phyloP scores from a whole-genome alignment of 352 stramenopile species.

The Pythium plurisporium region DNA sequence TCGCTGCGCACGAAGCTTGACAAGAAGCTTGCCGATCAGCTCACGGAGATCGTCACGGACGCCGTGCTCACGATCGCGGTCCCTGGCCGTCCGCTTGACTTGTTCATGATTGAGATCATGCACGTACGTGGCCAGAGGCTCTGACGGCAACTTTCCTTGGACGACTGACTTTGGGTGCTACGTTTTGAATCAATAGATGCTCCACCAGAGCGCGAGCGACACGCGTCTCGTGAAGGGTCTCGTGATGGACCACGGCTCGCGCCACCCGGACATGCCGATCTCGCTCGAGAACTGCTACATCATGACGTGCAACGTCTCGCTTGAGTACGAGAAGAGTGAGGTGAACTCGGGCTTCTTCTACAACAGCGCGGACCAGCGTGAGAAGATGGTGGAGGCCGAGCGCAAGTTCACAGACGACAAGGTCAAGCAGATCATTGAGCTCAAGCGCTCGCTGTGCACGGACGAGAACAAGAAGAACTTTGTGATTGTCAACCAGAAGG shows the following conservation, averaged over 20 bases:
- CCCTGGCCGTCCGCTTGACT: constrained; percentile 87
- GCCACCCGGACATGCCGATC: constrained; percentile 99
- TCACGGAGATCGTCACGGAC: constrained; percentile 97
- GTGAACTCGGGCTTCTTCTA: constrained; percentile 99
- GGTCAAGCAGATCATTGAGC: constrained; percentile 96
- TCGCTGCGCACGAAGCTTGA: constrained; percentile 98
- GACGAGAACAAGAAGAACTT: constrained; percentile 96
- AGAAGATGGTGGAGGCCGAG: constrained; percentile 96
- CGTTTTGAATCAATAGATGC: constrained; percentile 87
- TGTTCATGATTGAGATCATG: constrained; percentile 99
- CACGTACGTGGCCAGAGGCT: too few species aligned
- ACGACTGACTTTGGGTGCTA: too few species aligned
- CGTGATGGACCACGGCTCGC: constrained; percentile 98
- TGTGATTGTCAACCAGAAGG: constrained; percentile 99
- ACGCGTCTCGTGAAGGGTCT: constrained; percentile 93
- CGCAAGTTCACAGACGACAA: constrained; percentile 96
- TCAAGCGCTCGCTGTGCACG: constrained; percentile 97
- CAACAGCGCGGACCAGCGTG: constrained; percentile 96
- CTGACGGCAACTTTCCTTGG: too few species aligned
- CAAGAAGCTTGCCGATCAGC: constrained; percentile 89
- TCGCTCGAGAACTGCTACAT: constrained; percentile 96
- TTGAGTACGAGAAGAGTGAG: constrained; percentile 99
- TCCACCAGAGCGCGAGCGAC: constrained; percentile 94
- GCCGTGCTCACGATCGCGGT: constrained; percentile 93
- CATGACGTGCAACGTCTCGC: constrained; percentile 99